Conservation (phyloP, 2,329 filamentous ascomycete species). For the Cladophialophora psammophila region DNA sequence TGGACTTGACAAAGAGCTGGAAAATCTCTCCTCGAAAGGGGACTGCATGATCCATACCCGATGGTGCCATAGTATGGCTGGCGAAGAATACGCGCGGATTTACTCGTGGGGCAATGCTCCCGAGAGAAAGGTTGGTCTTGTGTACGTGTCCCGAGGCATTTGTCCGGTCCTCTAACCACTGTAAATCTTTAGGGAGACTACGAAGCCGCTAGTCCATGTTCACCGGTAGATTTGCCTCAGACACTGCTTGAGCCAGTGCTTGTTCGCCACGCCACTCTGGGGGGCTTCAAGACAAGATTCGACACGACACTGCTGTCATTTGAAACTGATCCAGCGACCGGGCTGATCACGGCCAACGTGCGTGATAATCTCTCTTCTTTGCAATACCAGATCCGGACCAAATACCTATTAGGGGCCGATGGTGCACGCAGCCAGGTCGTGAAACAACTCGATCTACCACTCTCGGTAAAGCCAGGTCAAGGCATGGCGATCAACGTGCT, state of each 20-base stretch:
- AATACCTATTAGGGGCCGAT: constrained; percentile 54
- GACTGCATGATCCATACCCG: constrained; percentile 51
- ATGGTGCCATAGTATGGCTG: constrained; percentile 55
- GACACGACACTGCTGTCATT: constrained; percentile 48
- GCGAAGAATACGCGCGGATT: constrained; percentile 54
- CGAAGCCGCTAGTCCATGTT: constrained; percentile 51
- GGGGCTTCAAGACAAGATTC: constrained; percentile 52
- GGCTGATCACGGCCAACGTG: constrained; percentile 47
- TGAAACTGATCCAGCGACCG: constrained; percentile 44
- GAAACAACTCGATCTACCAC: constrained; percentile 55
- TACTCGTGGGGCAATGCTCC: constrained; percentile 55
- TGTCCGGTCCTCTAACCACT: not conserved
- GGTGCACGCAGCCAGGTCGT: constrained; percentile 52
- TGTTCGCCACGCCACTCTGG: constrained; percentile 46
- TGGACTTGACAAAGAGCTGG: constrained; percentile 49
- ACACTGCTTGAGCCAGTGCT: constrained; percentile 54
- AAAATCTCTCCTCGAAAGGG: constrained; percentile 40
- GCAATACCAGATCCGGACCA: constrained; percentile 46
- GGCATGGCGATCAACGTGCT: constrained; percentile 61
- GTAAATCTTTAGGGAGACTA: constrained; percentile 46
- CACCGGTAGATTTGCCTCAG: constrained; percentile 53
- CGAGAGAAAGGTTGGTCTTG: constrained; percentile 24
- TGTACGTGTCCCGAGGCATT: not conserved
- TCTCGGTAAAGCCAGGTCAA: constrained; percentile 52
- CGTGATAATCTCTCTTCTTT: constrained; percentile 46